A percentile compares a stretch with the other conserved stretches of the same genome.
Conservation (phyloP, 1,284 basidiomycete genomes). For the Ceratobasidium sp. region DNA sequence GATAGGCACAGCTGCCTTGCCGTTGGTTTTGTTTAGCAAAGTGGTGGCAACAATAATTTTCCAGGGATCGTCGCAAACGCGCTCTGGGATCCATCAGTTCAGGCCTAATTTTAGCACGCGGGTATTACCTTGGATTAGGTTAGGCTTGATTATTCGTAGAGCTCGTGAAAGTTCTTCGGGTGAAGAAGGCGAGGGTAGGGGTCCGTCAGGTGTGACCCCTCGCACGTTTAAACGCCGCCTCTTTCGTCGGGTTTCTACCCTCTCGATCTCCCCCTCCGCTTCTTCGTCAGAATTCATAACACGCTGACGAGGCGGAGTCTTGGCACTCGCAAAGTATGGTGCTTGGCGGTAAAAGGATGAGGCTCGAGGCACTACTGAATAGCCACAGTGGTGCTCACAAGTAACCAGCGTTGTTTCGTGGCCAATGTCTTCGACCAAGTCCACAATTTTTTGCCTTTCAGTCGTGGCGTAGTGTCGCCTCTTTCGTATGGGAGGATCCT, state of each 20-base stretch:
- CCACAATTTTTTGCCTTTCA: no score
- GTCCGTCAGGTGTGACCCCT: constrained; percentile 6
- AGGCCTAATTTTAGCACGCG: neutral
- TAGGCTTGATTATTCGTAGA: constrained; percentile 9
- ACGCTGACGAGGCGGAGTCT: neutral
- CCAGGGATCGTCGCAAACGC: constrained; percentile 59
- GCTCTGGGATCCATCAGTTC: constrained; percentile 50
- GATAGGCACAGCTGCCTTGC: constrained; percentile 59
- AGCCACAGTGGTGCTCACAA: neutral
- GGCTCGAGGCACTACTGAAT: neutral
- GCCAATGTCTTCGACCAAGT: neutral
- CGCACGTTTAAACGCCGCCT: constrained; percentile 2
- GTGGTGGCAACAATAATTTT: constrained; percentile 61
- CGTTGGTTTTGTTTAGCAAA: constrained; percentile 63
- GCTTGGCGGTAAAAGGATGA: neutral
- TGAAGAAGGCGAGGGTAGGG: constrained; percentile 7
- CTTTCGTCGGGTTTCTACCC: constrained; percentile 9
- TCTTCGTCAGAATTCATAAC: neutral
- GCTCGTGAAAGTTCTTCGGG: constrained; percentile 12
- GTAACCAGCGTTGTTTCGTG: neutral
- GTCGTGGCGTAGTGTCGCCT: no score
- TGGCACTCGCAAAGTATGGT: constrained; percentile 10
- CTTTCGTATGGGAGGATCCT: no score
- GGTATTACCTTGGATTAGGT: constrained; percentile 22
- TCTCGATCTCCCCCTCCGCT: neutral